A percentile compares a stretch with the other conserved stretches of the same genome.
phyloP scores from a whole-genome alignment of 2,329 filamentous ascomycete genomes.

The Colletotrichum gloeosporioides region DNA sequence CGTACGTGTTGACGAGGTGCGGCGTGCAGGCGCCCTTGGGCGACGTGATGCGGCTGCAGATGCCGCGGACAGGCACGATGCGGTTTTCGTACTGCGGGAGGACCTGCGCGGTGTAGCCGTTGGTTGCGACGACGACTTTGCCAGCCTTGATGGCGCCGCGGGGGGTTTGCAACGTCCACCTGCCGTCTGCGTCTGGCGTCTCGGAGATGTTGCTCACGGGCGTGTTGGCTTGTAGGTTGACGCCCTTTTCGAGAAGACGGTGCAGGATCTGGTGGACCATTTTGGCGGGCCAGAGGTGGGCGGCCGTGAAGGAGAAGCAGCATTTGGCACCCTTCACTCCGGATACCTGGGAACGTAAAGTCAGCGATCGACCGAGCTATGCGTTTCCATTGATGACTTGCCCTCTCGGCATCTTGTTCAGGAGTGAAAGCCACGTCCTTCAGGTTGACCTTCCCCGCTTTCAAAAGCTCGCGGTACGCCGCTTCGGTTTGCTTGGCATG shows the following conservation, averaged over 20 bases:
- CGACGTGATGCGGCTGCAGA: conserved; percentile 35
- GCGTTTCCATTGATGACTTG: conserved; percentile 28
- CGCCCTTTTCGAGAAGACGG: conserved; percentile 26
- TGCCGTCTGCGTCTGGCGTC: neutral
- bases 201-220: neutral
- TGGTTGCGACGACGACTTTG: conserved; percentile 29
- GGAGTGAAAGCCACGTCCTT: conserved; percentile 32
- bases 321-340: conserved; percentile 43
- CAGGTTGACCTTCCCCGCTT: conserved; percentile 28
- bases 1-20: conserved; percentile 58
- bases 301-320: conserved; percentile 39
- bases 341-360: conserved; percentile 44
- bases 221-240: conserved; percentile 30
- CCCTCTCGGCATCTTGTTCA: conserved; percentile 31
- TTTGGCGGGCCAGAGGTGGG: conserved; percentile 27
- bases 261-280: conserved; percentile 27
- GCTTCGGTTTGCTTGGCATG: conserved; percentile 23
- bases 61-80: conserved; percentile 29
- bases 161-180: conserved; percentile 20
- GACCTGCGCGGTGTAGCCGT: conserved; percentile 31
- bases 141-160: conserved; percentile 24
- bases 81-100: conserved; percentile 25
- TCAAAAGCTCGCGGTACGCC: conserved; percentile 32
- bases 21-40: conserved; percentile 31
- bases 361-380: conserved; percentile 22